phyloP scores from a whole-genome alignment of 2,329 filamentous ascomycete genomes.

The Monosporascus sp. region DNA sequence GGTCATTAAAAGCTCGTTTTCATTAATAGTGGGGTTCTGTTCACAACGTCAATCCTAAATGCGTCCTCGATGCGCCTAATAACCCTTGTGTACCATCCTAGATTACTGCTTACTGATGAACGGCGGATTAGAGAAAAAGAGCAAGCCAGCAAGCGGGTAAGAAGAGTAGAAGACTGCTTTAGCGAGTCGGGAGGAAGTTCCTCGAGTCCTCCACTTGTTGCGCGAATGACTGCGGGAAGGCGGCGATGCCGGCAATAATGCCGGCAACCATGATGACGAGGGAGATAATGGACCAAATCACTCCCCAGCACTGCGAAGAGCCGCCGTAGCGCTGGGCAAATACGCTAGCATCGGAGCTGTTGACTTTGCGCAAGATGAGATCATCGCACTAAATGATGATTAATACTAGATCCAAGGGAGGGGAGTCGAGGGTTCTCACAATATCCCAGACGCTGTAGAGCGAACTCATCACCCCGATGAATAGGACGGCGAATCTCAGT shows the following conservation, averaged over 20 bases:
- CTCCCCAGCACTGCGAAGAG: constrained; percentile 75
- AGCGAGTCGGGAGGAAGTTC: constrained; percentile 51
- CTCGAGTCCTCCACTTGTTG: constrained; percentile 66
- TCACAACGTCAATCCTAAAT: neutral
- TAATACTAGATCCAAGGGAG: neutral
- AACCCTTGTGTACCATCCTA: too few relatives aligned
- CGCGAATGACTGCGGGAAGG: constrained; percentile 64
- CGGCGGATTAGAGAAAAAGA: too few relatives aligned
- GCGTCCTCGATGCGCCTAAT: too few relatives aligned
- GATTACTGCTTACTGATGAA: too few relatives aligned
- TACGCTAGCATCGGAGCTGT: constrained; percentile 72
- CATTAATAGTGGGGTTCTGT: neutral
- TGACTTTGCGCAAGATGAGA: constrained; percentile 73
- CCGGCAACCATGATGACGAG: constrained; percentile 65
- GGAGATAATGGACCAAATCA: constrained; percentile 72
- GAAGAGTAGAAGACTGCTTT: neutral
- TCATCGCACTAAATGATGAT: constrained; percentile 58
- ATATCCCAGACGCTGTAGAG: constrained; percentile 83
- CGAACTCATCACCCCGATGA: constrained; percentile 77
- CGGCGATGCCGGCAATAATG: constrained; percentile 71
- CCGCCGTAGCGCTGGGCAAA: constrained; percentile 75
- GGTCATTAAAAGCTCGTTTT: neutral
- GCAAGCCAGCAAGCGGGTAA: too few relatives aligned
- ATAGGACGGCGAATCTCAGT: constrained; percentile 68
- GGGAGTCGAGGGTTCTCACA: constrained; percentile 30